Evolutionary conservation across 441 rosid species (phyloP), one percentile per base, ranked within the genome.

Genomic region (Mallotus japonicus): DNA sequence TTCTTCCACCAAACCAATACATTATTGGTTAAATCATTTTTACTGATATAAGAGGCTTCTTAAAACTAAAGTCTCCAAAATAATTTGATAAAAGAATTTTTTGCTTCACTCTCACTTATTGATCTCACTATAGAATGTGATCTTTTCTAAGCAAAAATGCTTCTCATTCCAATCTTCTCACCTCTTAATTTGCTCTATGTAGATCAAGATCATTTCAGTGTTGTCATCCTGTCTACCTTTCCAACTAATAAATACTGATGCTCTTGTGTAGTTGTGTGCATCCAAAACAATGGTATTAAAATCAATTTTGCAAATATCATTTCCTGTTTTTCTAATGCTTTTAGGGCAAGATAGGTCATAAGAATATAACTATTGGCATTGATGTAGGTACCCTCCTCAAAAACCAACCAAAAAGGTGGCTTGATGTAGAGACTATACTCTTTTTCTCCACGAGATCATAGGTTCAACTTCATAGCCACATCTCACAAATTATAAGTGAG

Each of bases 1-100:
- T 59, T 73, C 58, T 50, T 63, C 77, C 76, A 76, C 71, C 69
- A 59, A 73, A 65, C 66, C 62, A 72, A 24, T 10, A 37, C 6
- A 58, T n/a, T 20, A 75, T 54, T 34, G 65, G 53, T 55, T 15
- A 60, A 50, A 16, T 34, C 15, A 64, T 28, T 54, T 44, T 60
- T 44, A 50, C 50, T 53, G 11, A 56, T 22, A 28, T 32, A 44
- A 34, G 54, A 46, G 40, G 37, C 37, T 53, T 12, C 34, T 54
- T 60, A 44, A 51, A 65, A 20, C 57, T 40, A 0, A 59, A 65
- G 62, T 75, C 62, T 66, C 22, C 14, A 9, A 47, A 50, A 47
- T 63, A 46, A 20, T 37, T 54, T 20, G 20, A 6, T 16, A 19
- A 17, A 65, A 47, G 17, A 42, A 20, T n/a, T 24, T 65, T 58